Evolutionary conservation across 1,284 basidiomycete genomes (phyloP).

Genomic region (Sphaerobolus stellatus): DNA sequence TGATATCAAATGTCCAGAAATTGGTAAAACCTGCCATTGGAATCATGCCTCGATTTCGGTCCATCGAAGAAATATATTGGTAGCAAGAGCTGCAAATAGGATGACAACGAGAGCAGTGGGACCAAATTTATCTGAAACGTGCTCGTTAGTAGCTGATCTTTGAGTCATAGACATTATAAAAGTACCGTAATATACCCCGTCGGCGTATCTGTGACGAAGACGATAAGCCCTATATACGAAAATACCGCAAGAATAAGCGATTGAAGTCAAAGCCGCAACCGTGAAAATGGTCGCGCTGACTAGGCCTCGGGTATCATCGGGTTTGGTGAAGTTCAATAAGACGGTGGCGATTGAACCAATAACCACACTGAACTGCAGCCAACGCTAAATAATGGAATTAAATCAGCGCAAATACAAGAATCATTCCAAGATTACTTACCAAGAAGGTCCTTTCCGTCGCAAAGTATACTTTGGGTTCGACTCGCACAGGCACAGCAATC

Average conservation of each 20-base stretch:
- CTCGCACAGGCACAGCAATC: constrained; percentile 88
- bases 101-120: constrained; percentile 75
- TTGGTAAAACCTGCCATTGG: no score
- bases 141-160: not conserved
- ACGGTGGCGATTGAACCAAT: constrained; percentile 88
- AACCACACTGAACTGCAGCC: constrained; percentile 91
- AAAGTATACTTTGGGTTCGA: constrained; percentile 98
- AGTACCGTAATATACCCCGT: constrained; percentile 78
- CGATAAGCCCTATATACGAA: constrained; percentile 85
- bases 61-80: constrained; percentile 70
- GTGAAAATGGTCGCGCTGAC: constrained; percentile 89
- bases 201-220: constrained; percentile 72
- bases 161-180: not conserved
- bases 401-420: constrained; percentile 8
- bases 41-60: constrained; percentile 40
- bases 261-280: constrained; percentile 82
- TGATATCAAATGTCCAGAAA: no score
- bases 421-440: constrained; percentile 41
- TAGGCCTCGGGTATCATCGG: constrained; percentile 75
- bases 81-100: constrained; percentile 68
- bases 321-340: constrained; percentile 83
- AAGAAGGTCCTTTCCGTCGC: constrained; percentile 93
- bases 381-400: constrained; percentile 58
- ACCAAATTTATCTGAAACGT: constrained; percentile 61
- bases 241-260: constrained; percentile 85